These are phyloP conservation scores for Chamaecyparis obtusa DNA, from an alignment of 75 land plant species.

Conservation along the genomic window DNA sequence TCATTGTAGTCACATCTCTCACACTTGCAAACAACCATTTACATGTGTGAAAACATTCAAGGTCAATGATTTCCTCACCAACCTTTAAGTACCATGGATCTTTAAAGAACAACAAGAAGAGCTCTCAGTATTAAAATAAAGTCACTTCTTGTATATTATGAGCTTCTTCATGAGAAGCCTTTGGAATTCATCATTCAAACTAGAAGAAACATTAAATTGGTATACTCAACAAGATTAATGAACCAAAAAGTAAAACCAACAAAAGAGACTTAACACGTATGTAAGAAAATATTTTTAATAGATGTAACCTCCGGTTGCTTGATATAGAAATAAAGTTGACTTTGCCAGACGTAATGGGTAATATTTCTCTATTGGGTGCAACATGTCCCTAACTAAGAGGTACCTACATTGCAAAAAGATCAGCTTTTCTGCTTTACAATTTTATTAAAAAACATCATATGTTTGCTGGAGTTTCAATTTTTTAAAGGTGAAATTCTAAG, in stretches of 20 bases:
- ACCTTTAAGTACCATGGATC: too few relatives aligned
- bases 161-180: not conserved
- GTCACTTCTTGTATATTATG: not conserved
- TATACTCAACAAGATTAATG: not conserved
- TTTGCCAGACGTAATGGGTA: too few relatives aligned
- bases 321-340: too few relatives aligned
- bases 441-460: not conserved
- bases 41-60: constrained; percentile 48
- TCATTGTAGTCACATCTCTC: constrained; percentile 85
- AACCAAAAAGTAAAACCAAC: not conserved
- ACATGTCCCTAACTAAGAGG: too few relatives aligned
- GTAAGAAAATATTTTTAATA: not conserved
- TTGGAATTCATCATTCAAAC: not conserved
- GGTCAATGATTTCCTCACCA: too few relatives aligned
- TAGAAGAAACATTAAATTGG: not conserved
- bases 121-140: not conserved
- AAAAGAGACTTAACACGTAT: not conserved
- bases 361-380: too few relatives aligned
- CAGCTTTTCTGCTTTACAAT: not conserved
- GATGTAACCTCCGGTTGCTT: constrained; percentile 42
- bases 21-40: constrained; percentile 83
- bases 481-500: not conserved
- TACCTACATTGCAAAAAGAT: constrained; percentile 5
- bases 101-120: not conserved
- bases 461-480: not conserved